Evolutionary conservation across 73 alveolate species (phyloP).

Genomic region (Paramecium bursaria): DNA sequence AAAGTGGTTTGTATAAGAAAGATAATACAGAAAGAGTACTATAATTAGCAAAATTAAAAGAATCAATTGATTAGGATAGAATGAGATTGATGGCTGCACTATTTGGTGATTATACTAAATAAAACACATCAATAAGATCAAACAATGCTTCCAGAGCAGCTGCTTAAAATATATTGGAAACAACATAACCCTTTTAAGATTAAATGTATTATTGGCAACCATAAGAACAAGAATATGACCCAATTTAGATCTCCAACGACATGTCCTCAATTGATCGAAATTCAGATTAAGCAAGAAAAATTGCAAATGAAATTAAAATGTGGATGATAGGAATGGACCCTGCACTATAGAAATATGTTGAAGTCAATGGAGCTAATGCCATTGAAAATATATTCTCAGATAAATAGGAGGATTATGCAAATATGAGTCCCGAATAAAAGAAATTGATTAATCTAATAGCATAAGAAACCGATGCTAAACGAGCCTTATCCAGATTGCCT

Average conservation of each 20-base stretch:
- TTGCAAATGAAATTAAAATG: constrained; percentile 67
- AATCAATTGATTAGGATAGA: constrained; percentile 51
- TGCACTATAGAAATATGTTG: constrained; percentile 47
- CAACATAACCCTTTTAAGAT: not conserved
- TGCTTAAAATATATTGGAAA: constrained; percentile 15
- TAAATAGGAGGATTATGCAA: constrained; percentile 50
- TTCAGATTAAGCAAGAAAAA: constrained; percentile 26
- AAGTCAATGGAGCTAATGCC: constrained; percentile 23
- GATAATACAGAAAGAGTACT: constrained; percentile 53
- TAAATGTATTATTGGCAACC: constrained; percentile 30
- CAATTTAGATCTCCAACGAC: not conserved
- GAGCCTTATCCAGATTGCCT: constrained; percentile 61
- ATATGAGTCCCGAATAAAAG: constrained; percentile 65
- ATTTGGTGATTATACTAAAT: constrained; percentile 5
- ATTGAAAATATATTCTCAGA: constrained; percentile 63
- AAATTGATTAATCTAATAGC: constrained; percentile 63
- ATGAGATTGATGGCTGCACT: constrained; percentile 40
- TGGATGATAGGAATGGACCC: constrained; percentile 69
- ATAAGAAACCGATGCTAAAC: constrained; percentile 67
- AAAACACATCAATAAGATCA: constrained; percentile 16
- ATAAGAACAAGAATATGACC: constrained; percentile 43
- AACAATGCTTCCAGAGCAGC: constrained; percentile 51
- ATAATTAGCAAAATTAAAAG: constrained; percentile 16
- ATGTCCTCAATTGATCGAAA: constrained; percentile 15
- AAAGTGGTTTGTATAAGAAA: constrained; percentile 54